Base-by-base conservation (phyloP, 2,329 filamentous ascomycete species). In the Fusarium albidum region DNA sequence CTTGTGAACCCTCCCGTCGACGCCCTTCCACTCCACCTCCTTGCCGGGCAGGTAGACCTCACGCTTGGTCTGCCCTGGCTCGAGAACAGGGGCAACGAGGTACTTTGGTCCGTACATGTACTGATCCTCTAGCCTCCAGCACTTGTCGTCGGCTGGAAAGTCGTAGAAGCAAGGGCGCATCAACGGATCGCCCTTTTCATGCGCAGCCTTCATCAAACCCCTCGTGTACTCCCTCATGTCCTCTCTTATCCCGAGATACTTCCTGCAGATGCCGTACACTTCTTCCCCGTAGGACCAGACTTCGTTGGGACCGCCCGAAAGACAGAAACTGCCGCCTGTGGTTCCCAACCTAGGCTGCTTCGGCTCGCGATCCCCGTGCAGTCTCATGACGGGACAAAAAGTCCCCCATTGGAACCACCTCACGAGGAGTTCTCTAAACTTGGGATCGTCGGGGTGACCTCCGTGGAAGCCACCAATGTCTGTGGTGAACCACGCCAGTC, bases 401-500 rank as follows among this genome's bases (percentile, higher is more conserved):
- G 84, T 73, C 1, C 82, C 86, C 84, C 85, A 89, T 63, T 89
- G 86, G 68, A 89, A 89, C 87, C 86, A 89, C 3, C 87, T 74
- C 1, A 85, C 80, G 52, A 89, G 84, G 0, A 89, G 71, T 64
- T 89, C 86, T 8, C 84, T 76, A 69, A 89, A 89, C 0, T 63
- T 73, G 2, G 74, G 70, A 39, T 86, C 79, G 1, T 74, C 68
- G 0, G 85, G 83, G 54, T 86, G 77, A 0, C 86, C 86, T 6
- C 86, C 86, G 63, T 89, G 86, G 64, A 90, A 89, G 1, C 87
- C 87, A 2, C 87, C 86, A 45, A 89, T 89, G 61, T 89, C 86
- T 1, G 86, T 89, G 0, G 86, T 89, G 84, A 84, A 89, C 85
- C 85, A 88, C 0, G 84, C 80, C 9, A 89, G 77, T 0, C 86